phyloP scores from a whole-genome alignment of 2,329 filamentous ascomycete genomes.

The Ceratocystis smalleyi region DNA sequence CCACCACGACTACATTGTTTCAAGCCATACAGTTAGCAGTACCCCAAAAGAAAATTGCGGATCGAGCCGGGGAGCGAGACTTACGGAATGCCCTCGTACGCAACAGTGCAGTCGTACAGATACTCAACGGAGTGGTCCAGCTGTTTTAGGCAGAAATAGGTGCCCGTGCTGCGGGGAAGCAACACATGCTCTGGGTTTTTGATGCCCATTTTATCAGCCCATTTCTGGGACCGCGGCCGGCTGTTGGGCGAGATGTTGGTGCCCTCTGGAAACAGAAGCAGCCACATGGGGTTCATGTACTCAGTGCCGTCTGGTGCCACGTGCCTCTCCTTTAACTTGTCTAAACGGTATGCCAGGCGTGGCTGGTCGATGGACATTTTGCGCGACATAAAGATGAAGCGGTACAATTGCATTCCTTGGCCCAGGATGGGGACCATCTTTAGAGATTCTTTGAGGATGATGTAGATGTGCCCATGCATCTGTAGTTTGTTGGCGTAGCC shows the following conservation, averaged over 20 bases:
- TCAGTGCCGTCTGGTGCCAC: constrained; percentile 37
- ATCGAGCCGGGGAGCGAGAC: constrained; percentile 26
- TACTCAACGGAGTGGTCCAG: constrained; percentile 61
- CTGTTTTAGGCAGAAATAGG: constrained; percentile 64
- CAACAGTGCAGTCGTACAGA: constrained; percentile 85
- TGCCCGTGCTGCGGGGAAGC: constrained; percentile 64
- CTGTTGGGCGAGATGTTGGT: constrained; percentile 65
- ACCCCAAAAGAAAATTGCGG: background rate
- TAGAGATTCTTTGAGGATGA: constrained; percentile 77
- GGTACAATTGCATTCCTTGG: constrained; percentile 68
- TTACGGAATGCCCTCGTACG: constrained; percentile 85
- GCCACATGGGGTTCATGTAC: constrained; percentile 70
- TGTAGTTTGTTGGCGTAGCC: constrained; percentile 61
- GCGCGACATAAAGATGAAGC: constrained; percentile 83
- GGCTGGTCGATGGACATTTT: constrained; percentile 71
- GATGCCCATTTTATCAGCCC: constrained; percentile 61
- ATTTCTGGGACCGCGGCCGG: constrained; percentile 52
- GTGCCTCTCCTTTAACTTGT: constrained; percentile 47
- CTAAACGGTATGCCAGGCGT: constrained; percentile 57
- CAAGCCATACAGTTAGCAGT: background rate
- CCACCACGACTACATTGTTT: constrained; percentile 45
- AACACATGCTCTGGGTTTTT: constrained; percentile 60
- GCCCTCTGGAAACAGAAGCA: constrained; percentile 75
- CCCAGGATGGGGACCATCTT: constrained; percentile 69
- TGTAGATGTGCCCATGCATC: constrained; percentile 77